Base-by-base conservation (phyloP, 305 asterid species). In the Rubia tinctorum region DNA sequence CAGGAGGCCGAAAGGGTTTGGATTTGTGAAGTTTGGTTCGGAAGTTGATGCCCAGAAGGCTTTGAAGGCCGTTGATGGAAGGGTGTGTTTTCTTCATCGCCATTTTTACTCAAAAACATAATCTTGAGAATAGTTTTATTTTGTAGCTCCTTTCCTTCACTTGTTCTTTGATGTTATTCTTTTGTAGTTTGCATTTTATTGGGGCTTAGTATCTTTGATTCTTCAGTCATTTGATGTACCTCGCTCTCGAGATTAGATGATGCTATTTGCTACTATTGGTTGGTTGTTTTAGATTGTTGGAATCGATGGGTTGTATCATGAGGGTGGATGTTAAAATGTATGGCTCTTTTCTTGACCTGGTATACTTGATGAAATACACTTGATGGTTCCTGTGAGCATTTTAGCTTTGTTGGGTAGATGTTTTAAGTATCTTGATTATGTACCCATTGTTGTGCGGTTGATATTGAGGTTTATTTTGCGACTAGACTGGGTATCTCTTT, bases 1-100 rank as follows among this genome's bases (percentile, higher is more conserved):
- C 3, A 91, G 73, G 72, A 86, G 97, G 83, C 90, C 87, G 34
- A 91, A 88, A 77, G 96, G 97, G 72, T 94, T 90, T 75, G 96
- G 90, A 73, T 94, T 90, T 74, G 91, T 89, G 39, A 84, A 76
- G 81, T 91, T 88, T 83, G 88, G 71, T 11, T 80, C 90, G 8
- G 90, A 86, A 73, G 53, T 76, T 58, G 88, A 88, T 73, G 96
- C 96, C 34, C 89, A 76, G 60, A 88, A 85, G 67, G 97, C 95
- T 11, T 66, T 88, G 69, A 85, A 78, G 78, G 84, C 90, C 77
- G 69, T 91, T 84, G 88, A 84, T 76, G 89, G 92, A 79, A 87
- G 85, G 92, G 95, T 91, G 83, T 68, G 23, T 1, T 3, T 43
- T 51, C 75, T 71, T 20, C 40, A 14, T 27, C 18, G 1, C 40